Percentiles rank a stretch among this genome's conserved stretches.
Evolutionary conservation across 1,139 yeast species (phyloP).

Genomic region (Yamadazyma spencermartinsiae): DNA sequence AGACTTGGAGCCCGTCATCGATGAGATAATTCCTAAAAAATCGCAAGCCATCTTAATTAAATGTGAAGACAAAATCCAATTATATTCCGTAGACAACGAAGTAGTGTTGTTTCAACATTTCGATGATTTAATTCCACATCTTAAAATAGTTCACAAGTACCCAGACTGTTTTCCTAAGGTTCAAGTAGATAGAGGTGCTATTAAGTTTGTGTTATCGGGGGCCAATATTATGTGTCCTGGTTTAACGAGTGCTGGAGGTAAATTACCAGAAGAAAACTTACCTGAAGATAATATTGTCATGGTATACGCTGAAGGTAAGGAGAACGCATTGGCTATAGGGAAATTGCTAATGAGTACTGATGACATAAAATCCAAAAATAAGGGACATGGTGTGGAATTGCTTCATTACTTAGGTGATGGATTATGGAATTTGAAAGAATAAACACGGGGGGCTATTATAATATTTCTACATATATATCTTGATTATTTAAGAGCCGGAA

Average conservation of each 20-base stretch:
- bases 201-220: constrained; percentile 89
- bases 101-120: constrained; percentile 81
- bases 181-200: constrained; percentile 95
- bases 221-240: constrained; percentile 99
- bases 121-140: constrained; percentile 78
- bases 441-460: constrained; percentile 9
- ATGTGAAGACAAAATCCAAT: constrained; percentile 85
- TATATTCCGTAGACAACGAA: constrained; percentile 73
- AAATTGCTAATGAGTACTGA: constrained; percentile 84
- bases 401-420: constrained; percentile 90
- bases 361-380: constrained; percentile 79
- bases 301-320: constrained; percentile 91
- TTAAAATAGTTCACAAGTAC: constrained; percentile 77
- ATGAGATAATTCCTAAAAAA: constrained; percentile 85
- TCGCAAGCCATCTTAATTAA: constrained; percentile 80
- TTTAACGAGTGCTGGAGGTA: constrained; percentile 86
- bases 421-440: constrained; percentile 61
- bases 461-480: constrained; percentile 2
- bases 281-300: constrained; percentile 72
- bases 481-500: constrained; percentile 17
- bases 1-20: constrained; percentile 69
- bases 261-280: constrained; percentile 68
- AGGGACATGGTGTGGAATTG: constrained; percentile 88
- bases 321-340: constrained; percentile 87
- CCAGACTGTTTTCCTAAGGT: constrained; percentile 83